phyloP scores from a whole-genome alignment of 257 asterid species.

The Nicotiana noctiflora region DNA sequence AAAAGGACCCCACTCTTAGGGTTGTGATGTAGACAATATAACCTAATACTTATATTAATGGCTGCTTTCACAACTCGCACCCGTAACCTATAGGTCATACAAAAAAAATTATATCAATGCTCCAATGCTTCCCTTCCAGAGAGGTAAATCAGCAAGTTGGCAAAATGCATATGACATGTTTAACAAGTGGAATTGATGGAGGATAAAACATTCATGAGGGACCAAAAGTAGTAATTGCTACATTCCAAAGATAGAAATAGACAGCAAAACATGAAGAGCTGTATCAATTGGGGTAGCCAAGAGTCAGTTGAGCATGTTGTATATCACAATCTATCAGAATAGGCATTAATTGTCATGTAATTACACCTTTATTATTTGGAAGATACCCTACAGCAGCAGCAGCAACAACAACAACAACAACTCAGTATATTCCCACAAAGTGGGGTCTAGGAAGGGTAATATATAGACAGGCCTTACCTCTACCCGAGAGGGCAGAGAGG shows the following conservation, averaged over 20 bases:
- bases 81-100: too few relatives aligned
- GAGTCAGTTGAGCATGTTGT: neutral
- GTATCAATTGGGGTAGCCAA: slow-evolving; percentile 5
- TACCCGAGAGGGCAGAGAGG: too few relatives aligned
- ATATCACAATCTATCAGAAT: neutral
- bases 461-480: too few relatives aligned
- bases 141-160: neutral
- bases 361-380: neutral
- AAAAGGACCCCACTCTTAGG: too few relatives aligned
- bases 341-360: neutral
- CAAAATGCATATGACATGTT: neutral
- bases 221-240: slow-evolving; percentile 3
- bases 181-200: neutral
- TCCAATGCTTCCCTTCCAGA: neutral
- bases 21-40: too few relatives aligned
- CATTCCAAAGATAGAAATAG: neutral
- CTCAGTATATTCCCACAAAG: too few relatives aligned
- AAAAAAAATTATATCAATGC: too few relatives aligned
- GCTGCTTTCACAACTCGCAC: too few relatives aligned
- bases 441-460: too few relatives aligned
- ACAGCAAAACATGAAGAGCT: neutral
- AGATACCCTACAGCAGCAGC: neutral
- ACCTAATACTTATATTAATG: too few relatives aligned
- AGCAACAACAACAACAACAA: too few relatives aligned
- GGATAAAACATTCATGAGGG: neutral